Evolutionary conservation across 768 basidiomycete genomes (phyloP).

Genomic region (Tricholoma sp.): DNA sequence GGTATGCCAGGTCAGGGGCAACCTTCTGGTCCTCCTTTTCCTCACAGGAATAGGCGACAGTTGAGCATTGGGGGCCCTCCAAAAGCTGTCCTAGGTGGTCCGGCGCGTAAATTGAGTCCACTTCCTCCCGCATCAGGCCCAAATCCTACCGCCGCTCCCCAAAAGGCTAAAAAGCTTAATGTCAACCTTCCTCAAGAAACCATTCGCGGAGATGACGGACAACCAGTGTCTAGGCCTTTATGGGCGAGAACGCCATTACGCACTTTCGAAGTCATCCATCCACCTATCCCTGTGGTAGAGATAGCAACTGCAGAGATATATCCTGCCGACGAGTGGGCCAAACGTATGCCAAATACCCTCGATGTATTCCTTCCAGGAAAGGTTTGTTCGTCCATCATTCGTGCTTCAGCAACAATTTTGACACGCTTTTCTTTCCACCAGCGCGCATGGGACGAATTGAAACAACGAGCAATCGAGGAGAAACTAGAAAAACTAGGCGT

Average conservation of each 20-base stretch:
- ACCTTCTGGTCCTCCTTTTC: slow-evolving; percentile 40
- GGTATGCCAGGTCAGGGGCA: slow-evolving; percentile 23
- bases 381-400: slow-evolving; percentile 34
- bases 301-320: slow-evolving; percentile 46
- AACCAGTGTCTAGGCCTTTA: slow-evolving; percentile 36
- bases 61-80: slow-evolving; percentile 85
- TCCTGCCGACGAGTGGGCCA: slow-evolving; percentile 62
- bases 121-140: slow-evolving; percentile 34
- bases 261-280: slow-evolving; percentile 14
- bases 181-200: slow-evolving; percentile 78
- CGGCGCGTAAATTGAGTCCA: slow-evolving; percentile 71
- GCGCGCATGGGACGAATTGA: slow-evolving; percentile 72
- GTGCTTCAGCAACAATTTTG: slow-evolving; percentile 4
- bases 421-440: slow-evolving; percentile 23
- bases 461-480: slow-evolving; percentile 69
- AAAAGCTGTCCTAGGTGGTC: slow-evolving; percentile 79
- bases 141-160: slow-evolving; percentile 22
- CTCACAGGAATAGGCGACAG: slow-evolving; percentile 60
- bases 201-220: slow-evolving; percentile 32
- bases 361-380: slow-evolving; percentile 83
- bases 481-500: slow-evolving; percentile 79
- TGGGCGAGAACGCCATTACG: slow-evolving; percentile 63
- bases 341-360: slow-evolving; percentile 55
- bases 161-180: slow-evolving; percentile 59
- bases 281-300: slow-evolving; percentile 21